Base-by-base conservation (phyloP, 768 basidiomycete genomes). In the Leccinum sublutescens region DNA sequence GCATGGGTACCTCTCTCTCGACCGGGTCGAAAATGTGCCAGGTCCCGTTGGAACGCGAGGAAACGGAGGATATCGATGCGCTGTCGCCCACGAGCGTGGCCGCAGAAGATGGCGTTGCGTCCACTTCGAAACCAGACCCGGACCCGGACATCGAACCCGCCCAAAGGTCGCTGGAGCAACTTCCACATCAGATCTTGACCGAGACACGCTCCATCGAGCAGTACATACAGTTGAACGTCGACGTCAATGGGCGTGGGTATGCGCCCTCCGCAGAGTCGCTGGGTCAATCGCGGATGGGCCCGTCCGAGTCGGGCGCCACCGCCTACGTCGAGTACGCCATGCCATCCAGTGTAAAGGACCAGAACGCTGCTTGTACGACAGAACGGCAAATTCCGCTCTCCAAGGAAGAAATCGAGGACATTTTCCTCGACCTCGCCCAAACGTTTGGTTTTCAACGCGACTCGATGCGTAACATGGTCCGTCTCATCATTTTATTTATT, bases 351-450 rank as follows among this genome's bases (percentile, higher is more conserved):
- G 82, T 71, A 5, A 84, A 86, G 50, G 95, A 98, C 66, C 86
- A 93, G 40, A 98, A 98, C 70, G 91, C 96, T 0, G 94, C 96
- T 1, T 99, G 97, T 97, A 87, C 86, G 10, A 75, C 86, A 43
- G 97, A 98, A 54, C 87, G 91, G 14, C 87, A 91, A 64, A 97
- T 98, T 61, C 96, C 96, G n/a, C 79, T 99, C 14, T 95, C 94
- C 19, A 98, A 98, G 79, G 97, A 99, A 75, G 97, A 98, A 79
- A 98, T 98, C 57, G 96, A 98, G 73, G 97, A 99, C 71, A 93
- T 99, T 52, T 93, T 98, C 71, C 84, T 98, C 53, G 97, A 98
- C 78, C 82, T 99, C 34, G 89, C 94, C 27, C 95, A 98, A 81
- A 99, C 98, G 76, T 99, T 98, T 76, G 97, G 97, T 61, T 99